Evolutionary conservation across 192 early-diverging fungal species (phyloP).

Genomic region (Phycomyces nitens): DNA sequence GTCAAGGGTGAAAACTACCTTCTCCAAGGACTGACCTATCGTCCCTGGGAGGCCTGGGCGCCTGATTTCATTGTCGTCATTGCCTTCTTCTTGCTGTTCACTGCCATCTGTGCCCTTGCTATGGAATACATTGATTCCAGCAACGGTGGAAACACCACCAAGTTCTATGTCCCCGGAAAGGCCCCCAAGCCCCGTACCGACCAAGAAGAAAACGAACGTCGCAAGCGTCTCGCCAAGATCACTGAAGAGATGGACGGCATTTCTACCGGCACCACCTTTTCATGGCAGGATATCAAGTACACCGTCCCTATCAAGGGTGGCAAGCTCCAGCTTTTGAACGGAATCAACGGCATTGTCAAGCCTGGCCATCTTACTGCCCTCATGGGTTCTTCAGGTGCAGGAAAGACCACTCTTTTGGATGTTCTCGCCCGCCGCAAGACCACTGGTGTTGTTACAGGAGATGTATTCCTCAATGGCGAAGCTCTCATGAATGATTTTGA

Average conservation of each 20-base stretch:
- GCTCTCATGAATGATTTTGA: conserved; percentile 49
- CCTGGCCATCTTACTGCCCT: conserved; percentile 82
- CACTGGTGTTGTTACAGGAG: conserved; percentile 57
- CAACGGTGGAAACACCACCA: conserved; percentile 49
- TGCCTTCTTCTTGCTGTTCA: conserved; percentile 45
- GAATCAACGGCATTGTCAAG: conserved; percentile 64
- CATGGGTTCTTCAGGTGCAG: conserved; percentile 92
- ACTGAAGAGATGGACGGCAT: conserved; percentile 33
- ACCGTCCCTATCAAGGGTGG: conserved; percentile 61
- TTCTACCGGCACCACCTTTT: conserved; percentile 46
- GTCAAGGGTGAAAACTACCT: conserved; percentile 65
- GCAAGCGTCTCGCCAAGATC: conserved; percentile 16
- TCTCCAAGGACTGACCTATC: conserved; percentile 49
- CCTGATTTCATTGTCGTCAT: conserved; percentile 56
- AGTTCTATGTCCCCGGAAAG: conserved; percentile 43
- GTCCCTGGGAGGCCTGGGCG: conserved; percentile 54
- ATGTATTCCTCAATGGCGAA: conserved; percentile 54
- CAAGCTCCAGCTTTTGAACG: conserved; percentile 64
- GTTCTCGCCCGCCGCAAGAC: conserved; percentile 77
- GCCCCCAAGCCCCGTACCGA: conserved; percentile 22
- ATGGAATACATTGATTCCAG: conserved; percentile 66
- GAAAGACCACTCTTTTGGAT: conserved; percentile 77
- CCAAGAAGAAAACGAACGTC: conserved; percentile 34
- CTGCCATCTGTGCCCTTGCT: conserved; percentile 40
- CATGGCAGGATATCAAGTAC: conserved; percentile 68